Evolutionary conservation across 768 basidiomycete genomes (phyloP).

Genomic region (Pleurotus citrinopileatus): DNA sequence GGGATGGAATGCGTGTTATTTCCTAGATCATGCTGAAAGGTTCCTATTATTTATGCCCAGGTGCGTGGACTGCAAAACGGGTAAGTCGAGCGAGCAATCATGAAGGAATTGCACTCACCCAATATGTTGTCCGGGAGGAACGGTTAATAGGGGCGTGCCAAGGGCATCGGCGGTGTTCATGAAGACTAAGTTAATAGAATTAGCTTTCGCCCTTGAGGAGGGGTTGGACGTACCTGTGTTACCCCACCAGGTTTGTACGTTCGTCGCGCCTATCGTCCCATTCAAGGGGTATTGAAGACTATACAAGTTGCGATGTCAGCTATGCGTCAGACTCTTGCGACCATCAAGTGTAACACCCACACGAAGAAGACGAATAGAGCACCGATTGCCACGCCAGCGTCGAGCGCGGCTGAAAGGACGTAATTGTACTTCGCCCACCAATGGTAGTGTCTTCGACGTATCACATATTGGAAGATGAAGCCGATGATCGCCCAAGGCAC

Average conservation of each 20-base stretch:
- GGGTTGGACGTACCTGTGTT: not conserved
- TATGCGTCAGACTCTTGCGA: too few species aligned
- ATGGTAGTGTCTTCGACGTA: slow-evolving; percentile 54
- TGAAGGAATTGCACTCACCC: not conserved
- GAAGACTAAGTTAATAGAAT: not conserved
- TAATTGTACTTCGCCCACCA: slow-evolving; percentile 81
- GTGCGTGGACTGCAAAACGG: not conserved
- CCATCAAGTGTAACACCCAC: too few species aligned
- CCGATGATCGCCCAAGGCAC: slow-evolving; percentile 58
- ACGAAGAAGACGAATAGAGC: slow-evolving; percentile 63
- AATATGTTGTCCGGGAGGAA: slow-evolving; percentile 36
- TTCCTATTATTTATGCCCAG: slow-evolving; percentile 2
- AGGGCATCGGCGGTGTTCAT: slow-evolving; percentile 64
- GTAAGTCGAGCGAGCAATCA: not conserved
- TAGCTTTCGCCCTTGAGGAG: not conserved
- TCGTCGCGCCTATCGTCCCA: slow-evolving; percentile 54
- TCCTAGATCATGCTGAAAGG: not conserved
- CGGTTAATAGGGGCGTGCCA: slow-evolving; percentile 48
- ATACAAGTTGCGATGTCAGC: not conserved
- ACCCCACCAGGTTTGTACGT: slow-evolving; percentile 69
- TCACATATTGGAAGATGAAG: slow-evolving; percentile 73
- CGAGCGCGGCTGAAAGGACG: slow-evolving; percentile 68
- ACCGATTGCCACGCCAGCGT: slow-evolving; percentile 64
- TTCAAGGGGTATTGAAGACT: slow-evolving; percentile 53
- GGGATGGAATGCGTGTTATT: not conserved